A percentile compares a stretch with the other conserved stretches of the same genome.
Conservation (phyloP, 2,329 filamentous ascomycete species). For the Graphium sp. region DNA sequence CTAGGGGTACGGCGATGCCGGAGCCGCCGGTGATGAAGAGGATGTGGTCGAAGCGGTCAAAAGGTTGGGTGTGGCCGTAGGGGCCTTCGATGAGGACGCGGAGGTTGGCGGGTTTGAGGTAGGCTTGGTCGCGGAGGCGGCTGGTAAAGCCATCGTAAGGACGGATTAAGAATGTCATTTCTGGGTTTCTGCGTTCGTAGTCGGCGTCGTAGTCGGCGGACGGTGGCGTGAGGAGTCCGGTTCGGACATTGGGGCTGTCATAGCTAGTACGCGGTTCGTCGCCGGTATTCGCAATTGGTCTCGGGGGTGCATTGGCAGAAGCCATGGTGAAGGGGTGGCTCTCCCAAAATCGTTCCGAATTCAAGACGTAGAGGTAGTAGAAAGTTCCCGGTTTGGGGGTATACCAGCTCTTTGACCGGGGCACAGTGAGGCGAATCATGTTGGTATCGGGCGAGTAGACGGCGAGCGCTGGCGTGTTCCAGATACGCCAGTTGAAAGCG, state of each 20-base stretch:
- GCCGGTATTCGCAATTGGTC: constrained; percentile 1
- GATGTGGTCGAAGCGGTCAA: constrained; percentile 19
- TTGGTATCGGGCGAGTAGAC: constrained; percentile 19
- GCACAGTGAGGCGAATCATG: constrained; percentile 22
- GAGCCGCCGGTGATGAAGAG: constrained; percentile 27
- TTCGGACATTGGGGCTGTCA: not conserved
- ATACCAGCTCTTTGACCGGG: constrained; percentile 15
- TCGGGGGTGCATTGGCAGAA: constrained; percentile 7
- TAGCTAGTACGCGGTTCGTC: too few relatives aligned
- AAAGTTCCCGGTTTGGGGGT: constrained; percentile 21
- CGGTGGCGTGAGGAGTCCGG: not conserved
- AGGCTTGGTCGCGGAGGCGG: constrained; percentile 16
- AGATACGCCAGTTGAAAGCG: constrained; percentile 19
- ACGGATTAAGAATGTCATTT: constrained; percentile 24
- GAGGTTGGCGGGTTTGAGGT: constrained; percentile 9
- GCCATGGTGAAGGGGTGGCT: constrained; percentile 32
- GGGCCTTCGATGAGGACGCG: constrained; percentile 25
- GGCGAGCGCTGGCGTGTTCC: constrained; percentile 16
- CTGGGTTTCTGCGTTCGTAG: constrained; percentile 3
- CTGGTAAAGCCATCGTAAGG: constrained; percentile 26
- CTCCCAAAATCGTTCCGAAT: constrained; percentile 23
- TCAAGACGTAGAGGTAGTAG: constrained; percentile 26
- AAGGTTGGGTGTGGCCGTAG: constrained; percentile 21
- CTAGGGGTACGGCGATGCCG: constrained; percentile 23
- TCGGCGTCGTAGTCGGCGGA: too few relatives aligned